These are phyloP conservation scores for Bolboschoenoplectus hybrid DNA, from an alignment of 202 grass and related monocot species.

Conservation along the genomic window DNA sequence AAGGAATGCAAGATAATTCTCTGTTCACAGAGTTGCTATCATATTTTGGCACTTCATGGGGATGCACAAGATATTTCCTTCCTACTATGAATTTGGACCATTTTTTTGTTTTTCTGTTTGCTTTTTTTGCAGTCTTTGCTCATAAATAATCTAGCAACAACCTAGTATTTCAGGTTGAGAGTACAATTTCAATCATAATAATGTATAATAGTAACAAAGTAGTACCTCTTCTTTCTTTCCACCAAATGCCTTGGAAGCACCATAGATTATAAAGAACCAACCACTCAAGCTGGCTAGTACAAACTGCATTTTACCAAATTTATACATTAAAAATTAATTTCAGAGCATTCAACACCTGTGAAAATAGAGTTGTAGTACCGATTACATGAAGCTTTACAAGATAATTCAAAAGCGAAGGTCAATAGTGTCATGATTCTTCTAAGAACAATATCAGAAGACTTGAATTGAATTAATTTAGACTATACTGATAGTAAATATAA, in stretches of 20 bases:
- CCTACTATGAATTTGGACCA: neutral
- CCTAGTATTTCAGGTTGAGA: slow-evolving; percentile 1
- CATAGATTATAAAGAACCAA: slow-evolving; percentile 37
- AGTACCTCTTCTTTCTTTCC: slow-evolving; percentile 37
- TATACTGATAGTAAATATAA: neutral
- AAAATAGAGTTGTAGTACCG: neutral
- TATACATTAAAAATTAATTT: neutral
- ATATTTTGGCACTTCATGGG: too few relatives aligned
- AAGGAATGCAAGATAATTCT: too few relatives aligned
- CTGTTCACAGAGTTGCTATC: too few relatives aligned
- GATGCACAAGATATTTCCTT: too few relatives aligned
- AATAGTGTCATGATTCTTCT: neutral
- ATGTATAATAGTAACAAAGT: neutral
- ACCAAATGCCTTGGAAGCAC: slow-evolving; percentile 37
- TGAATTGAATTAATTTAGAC: neutral
- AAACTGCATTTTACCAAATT: slow-evolving; percentile 40
- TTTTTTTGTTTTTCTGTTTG: neutral
- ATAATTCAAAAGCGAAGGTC: slow-evolving; percentile 12
- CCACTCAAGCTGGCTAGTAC: slow-evolving; percentile 45
- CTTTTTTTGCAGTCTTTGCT: neutral
- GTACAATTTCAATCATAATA: neutral
- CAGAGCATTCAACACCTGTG: neutral
- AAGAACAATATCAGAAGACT: slow-evolving; percentile 20
- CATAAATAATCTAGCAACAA: neutral
- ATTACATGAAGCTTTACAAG: slow-evolving; percentile 7